Conservation (phyloP, 2,329 filamentous ascomycete species). For the Fonsecaea multimorphosa region DNA sequence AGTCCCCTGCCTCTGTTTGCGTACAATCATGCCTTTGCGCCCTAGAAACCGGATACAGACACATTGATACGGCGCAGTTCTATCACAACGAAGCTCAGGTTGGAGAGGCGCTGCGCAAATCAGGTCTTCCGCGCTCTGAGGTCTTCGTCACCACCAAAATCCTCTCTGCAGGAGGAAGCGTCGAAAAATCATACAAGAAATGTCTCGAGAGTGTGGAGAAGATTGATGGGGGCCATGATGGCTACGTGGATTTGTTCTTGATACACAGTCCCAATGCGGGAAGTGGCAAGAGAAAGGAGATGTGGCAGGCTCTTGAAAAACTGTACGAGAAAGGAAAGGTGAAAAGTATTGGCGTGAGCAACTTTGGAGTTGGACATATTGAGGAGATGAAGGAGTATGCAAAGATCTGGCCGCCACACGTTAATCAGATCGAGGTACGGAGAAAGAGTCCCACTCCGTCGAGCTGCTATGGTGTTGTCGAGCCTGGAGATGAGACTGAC, state of each 20-base stretch:
- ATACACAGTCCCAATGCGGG: conserved; percentile 70
- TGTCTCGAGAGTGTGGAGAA: conserved; percentile 68
- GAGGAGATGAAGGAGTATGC: conserved; percentile 71
- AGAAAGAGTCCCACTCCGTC: background rate
- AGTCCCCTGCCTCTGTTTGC: conserved; percentile 62
- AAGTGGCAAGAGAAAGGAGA: conserved; percentile 60
- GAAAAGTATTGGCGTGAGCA: conserved; percentile 73
- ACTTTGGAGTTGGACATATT: conserved; percentile 71
- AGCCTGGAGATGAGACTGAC: background rate
- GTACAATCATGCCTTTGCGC: conserved; percentile 65
- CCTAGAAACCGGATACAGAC: conserved; percentile 60
- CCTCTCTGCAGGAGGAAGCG: conserved; percentile 58
- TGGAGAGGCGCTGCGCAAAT: conserved; percentile 66
- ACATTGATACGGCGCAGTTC: conserved; percentile 68
- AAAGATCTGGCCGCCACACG: conserved; percentile 71
- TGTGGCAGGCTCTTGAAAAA: conserved; percentile 72
- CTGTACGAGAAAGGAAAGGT: conserved; percentile 65
- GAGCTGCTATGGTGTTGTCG: background rate
- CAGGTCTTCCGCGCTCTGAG: conserved; percentile 62
- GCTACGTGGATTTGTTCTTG: conserved; percentile 74
- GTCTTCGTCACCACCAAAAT: conserved; percentile 77
- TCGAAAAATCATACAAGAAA: conserved; percentile 65
- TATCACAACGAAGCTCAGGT: conserved; percentile 74
- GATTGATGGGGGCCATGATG: conserved; percentile 59
- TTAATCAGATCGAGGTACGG: conserved; percentile 74